Evolutionary conservation across 805 yeast genomes (phyloP).

Genomic region (Priceomyces medius): DNA sequence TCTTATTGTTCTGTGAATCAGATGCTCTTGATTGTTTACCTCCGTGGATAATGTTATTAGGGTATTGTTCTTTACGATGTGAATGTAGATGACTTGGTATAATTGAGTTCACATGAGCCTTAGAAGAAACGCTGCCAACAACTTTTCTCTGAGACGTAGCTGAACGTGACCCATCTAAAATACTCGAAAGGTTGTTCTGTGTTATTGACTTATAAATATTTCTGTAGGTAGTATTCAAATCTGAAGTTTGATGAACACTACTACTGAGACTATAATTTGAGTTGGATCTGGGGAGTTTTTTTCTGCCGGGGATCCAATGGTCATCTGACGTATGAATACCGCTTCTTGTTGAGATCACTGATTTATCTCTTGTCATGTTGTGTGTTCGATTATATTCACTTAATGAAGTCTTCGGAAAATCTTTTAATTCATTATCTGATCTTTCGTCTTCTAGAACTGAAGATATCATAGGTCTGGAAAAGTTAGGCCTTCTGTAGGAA

Average conservation of each 20-base stretch:
- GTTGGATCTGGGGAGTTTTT: constrained; percentile 18
- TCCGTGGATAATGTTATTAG: constrained; percentile 8
- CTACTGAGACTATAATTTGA: constrained; percentile 24
- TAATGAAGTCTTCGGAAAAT: constrained; percentile 35
- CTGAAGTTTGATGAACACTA: constrained; percentile 13
- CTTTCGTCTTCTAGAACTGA: neutral
- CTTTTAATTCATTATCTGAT: constrained; percentile 11
- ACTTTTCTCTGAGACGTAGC: constrained; percentile 17
- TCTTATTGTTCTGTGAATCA: neutral
- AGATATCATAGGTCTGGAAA: constrained; percentile 1
- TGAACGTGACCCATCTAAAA: constrained; percentile 8
- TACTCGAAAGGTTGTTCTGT: constrained; percentile 26
- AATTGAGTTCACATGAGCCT: neutral
- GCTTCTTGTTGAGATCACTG: constrained; percentile 39
- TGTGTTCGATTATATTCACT: constrained; percentile 33
- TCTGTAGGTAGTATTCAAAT: constrained; percentile 30
- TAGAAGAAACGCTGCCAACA: constrained; percentile 8
- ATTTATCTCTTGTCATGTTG: constrained; percentile 14
- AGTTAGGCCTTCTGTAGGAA: constrained; percentile 5
- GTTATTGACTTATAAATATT: constrained; percentile 38
- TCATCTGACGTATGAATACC: constrained; percentile 44
- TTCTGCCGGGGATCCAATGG: constrained; percentile 52
- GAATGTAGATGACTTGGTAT: neutral
- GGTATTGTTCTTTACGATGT: constrained; percentile 8
- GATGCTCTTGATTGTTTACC: neutral